Conservation (phyloP, 164 flowering plant species). For the Litsea cubeba region DNA sequence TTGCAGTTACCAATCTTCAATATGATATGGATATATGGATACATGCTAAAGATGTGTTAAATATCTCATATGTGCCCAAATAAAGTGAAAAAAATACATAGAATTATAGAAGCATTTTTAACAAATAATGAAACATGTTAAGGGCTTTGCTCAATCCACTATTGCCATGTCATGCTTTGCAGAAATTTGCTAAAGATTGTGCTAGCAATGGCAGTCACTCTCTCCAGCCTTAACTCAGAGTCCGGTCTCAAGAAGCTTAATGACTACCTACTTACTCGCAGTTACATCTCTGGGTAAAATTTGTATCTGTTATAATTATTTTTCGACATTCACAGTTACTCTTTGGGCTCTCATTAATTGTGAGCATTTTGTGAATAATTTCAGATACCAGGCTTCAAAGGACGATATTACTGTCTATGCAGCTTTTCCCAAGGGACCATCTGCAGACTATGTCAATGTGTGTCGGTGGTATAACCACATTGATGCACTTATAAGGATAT, state of each 20-base stretch:
- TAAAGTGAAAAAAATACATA: too few species aligned
- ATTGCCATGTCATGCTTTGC: neutral
- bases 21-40: too few species aligned
- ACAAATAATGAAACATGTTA: too few species aligned
- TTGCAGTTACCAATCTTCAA: too few species aligned
- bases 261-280: conserved; percentile 60
- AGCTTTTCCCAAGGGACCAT: conserved; percentile 52
- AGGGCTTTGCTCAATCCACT: too few species aligned
- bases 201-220: conserved; percentile 59
- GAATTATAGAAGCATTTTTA: too few species aligned
- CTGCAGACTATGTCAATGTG: conserved; percentile 59
- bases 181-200: neutral
- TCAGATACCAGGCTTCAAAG: conserved; percentile 86
- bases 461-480: conserved; percentile 82
- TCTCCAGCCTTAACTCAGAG: conserved; percentile 38
- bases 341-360: neutral
- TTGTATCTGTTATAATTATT: neutral
- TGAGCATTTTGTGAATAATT: neutral
- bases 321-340: neutral
- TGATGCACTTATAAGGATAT: conserved; percentile 73
- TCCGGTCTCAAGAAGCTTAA: conserved; percentile 70
- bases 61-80: too few species aligned
- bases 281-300: conserved; percentile 72
- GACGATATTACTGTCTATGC: conserved; percentile 73
- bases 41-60: too few species aligned